Percentiles rank a stretch among this genome's conserved stretches.
Conservation (phyloP, 306 rosid species). For the Glycine tomentella region DNA sequence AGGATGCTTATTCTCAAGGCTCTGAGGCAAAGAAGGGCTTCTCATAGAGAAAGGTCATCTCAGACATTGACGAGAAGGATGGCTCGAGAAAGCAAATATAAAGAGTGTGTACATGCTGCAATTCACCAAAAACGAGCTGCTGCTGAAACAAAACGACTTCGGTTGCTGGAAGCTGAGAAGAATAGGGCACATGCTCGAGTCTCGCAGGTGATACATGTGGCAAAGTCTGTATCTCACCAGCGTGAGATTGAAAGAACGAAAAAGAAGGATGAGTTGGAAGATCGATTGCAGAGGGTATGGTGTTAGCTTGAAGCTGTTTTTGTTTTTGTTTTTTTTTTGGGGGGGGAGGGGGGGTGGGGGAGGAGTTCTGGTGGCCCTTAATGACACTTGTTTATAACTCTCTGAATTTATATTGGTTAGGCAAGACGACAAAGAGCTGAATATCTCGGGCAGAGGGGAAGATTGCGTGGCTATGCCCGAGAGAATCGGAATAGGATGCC, state of each 20-base stretch:
- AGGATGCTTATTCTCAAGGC: slow-evolving; percentile 88
- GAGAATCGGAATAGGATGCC: slow-evolving; percentile 64
- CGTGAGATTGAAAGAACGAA: slow-evolving; percentile 89
- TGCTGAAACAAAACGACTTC: slow-evolving; percentile 87
- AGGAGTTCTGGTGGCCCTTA: not conserved
- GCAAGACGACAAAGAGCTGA: slow-evolving; percentile 93
- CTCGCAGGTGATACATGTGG: slow-evolving; percentile 78
- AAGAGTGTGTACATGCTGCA: slow-evolving; percentile 90
- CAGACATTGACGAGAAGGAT: slow-evolving; percentile 77
- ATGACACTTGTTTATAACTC: slow-evolving; percentile 32
- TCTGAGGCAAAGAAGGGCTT: slow-evolving; percentile 81
- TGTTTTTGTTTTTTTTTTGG: not conserved
- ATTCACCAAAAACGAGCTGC: slow-evolving; percentile 85
- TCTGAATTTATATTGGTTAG: slow-evolving; percentile 51
- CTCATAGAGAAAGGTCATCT: slow-evolving; percentile 86
- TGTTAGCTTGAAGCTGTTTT: slow-evolving; percentile 24
- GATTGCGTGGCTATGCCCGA: slow-evolving; percentile 54
- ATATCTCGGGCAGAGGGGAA: slow-evolving; percentile 84
- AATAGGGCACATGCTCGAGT: slow-evolving; percentile 80
- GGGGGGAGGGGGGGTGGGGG: too few species aligned
- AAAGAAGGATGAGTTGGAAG: slow-evolving; percentile 82
- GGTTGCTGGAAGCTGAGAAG: slow-evolving; percentile 85
- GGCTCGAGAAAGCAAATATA: slow-evolving; percentile 85
- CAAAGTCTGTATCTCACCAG: slow-evolving; percentile 79
- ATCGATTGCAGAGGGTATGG: slow-evolving; percentile 88